A percentile compares a stretch with the other conserved stretches of the same genome.
Conservation (phyloP, 805 yeast genomes). For the Kodamaea nitidulidarum region DNA sequence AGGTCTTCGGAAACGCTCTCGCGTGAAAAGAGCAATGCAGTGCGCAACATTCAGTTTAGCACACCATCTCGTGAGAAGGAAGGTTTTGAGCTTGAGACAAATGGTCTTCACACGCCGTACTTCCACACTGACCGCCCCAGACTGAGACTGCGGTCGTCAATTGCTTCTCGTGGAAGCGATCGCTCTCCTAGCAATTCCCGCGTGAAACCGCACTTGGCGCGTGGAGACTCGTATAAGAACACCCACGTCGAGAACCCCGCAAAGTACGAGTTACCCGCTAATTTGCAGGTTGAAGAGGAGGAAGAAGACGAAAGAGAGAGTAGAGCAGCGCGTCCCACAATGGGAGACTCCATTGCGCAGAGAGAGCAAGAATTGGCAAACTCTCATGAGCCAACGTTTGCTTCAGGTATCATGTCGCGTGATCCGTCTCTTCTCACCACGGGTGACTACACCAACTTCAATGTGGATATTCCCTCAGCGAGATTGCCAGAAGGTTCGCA, state of each 20-base stretch:
- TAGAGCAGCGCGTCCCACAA: slow-evolving; percentile 33
- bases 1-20: neutral
- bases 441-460: slow-evolving; percentile 44
- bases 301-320: slow-evolving; percentile 38
- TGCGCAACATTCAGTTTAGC: slow-evolving; percentile 7
- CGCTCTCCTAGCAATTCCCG: slow-evolving; percentile 22
- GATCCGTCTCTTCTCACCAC: slow-evolving; percentile 42
- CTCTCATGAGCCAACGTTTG: no score
- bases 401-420: slow-evolving; percentile 13
- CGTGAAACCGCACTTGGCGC: slow-evolving; percentile 59
- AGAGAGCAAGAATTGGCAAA: slow-evolving; percentile 24
- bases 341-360: slow-evolving; percentile 44
- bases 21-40: neutral
- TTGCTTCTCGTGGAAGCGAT: slow-evolving; percentile 12
- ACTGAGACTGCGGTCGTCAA: slow-evolving; percentile 29
- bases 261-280: slow-evolving; percentile 41
- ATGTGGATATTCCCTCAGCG: slow-evolving; percentile 31
- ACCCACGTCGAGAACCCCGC: slow-evolving; percentile 45
- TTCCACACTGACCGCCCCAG: slow-evolving; percentile 27
- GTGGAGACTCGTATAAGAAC: slow-evolving; percentile 73
- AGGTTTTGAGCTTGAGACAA: slow-evolving; percentile 9
- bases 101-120: slow-evolving; percentile 27
- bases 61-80: slow-evolving; percentile 9
- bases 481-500: slow-evolving; percentile 11
- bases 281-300: slow-evolving; percentile 27